Base-by-base conservation (phyloP, 1,284 basidiomycete species). In the Stereum hirsutum region DNA sequence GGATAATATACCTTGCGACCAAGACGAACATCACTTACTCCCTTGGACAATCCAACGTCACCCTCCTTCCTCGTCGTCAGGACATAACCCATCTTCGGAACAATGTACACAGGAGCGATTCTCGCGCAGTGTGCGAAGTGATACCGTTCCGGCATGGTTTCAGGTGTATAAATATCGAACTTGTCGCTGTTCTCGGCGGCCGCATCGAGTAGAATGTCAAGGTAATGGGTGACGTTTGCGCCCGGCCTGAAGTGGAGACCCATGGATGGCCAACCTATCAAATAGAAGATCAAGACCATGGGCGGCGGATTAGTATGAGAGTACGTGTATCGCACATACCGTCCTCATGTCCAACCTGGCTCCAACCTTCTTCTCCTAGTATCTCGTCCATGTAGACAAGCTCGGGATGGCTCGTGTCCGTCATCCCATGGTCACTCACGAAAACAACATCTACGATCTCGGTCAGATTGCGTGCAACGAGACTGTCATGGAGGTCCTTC, bases 371-470 rank as follows among this genome's bases (percentile, higher is more conserved):
- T 23, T 62, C 51, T 0, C 85, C 88, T n/a, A 94, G 65, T 45
- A 92, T 75, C 46, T 88, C 81, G 57, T 96, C 91, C 41, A 96
- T 68, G 59, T 83, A 91, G 28, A 95, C 66, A 42, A 81, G 68
- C 39, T 83, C 74, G 0, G 81, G 77, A 50, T 87, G 74, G 48
- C 78, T 81, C 6, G 90, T 94, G 52, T 84, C 81, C 0, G 81
- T 84, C 92, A 96, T 95, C 3, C 92, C 93, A 57, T 96, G 92
- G 60, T 96, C 93, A 46, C 83, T 88, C 41, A 96, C 89, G 53
- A 94, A 90, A 21, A 95, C 72, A 23, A 96, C 69, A 58, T 96
- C 89, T 24, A 94, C 83, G 23, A 95, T 84, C 28, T 85, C 74
- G 1, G 76, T 78, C 25, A 94, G 68, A 54, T 92, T 89, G 2